Percentiles rank a stretch among this genome's conserved stretches.
phyloP scores from a whole-genome alignment of 1,284 basidiomycete species.

The Boletus semigastroideus region DNA sequence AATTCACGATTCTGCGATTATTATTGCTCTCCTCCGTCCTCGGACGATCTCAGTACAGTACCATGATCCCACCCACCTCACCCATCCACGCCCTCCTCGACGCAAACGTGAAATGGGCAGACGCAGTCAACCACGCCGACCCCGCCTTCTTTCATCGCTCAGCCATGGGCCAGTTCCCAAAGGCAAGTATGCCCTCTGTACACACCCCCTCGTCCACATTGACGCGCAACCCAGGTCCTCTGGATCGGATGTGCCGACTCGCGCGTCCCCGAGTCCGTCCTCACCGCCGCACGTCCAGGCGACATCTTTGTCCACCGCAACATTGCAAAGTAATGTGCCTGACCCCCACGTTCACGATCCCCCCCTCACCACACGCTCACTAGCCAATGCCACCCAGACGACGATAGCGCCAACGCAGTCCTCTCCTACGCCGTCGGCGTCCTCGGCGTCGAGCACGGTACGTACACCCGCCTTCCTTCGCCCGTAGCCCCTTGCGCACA shows the following conservation, averaged over 20 bases:
- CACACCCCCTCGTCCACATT: neutral
- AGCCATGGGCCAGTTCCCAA: constrained; percentile 70
- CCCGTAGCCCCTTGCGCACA: no score
- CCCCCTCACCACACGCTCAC: neutral
- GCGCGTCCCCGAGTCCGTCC: constrained; percentile 59
- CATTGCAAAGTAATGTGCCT: constrained; percentile 57
- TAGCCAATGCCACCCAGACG: constrained; percentile 79
- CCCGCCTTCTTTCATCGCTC: constrained; percentile 62
- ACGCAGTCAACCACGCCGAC: constrained; percentile 52
- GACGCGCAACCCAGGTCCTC: no score
- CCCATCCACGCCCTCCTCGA: constrained; percentile 47
- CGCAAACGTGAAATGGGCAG: constrained; percentile 63
- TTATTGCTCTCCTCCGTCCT: no score
- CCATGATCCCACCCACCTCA: constrained; percentile 21
- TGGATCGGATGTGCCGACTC: constrained; percentile 78
- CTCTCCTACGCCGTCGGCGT: constrained; percentile 80
- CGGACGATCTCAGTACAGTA: no score
- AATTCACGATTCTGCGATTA: no score
- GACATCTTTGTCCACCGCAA: constrained; percentile 72
- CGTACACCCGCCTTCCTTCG: constrained; percentile 19
- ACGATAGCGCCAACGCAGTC: constrained; percentile 77
- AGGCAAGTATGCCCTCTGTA: constrained; percentile 41
- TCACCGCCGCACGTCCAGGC: constrained; percentile 57
- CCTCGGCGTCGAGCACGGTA: constrained; percentile 83
- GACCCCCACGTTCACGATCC: neutral